These are phyloP conservation scores for Neonothopanus nambi DNA, from an alignment of 1,284 basidiomycete genomes.

Conservation along the genomic window DNA sequence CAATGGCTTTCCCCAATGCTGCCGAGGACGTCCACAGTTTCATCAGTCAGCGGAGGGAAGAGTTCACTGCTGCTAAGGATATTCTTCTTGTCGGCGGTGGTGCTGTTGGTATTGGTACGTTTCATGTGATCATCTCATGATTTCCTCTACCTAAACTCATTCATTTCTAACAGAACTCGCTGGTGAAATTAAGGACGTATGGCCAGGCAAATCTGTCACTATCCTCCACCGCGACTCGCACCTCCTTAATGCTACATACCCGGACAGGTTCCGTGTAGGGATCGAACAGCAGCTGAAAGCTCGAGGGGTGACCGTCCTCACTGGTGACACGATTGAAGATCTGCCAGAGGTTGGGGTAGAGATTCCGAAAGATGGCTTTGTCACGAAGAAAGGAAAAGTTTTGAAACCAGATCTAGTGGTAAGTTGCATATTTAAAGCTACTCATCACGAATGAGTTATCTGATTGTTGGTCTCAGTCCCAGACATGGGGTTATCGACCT, in stretches of 20 bases:
- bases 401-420: slow-evolving; percentile 62
- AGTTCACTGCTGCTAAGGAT: slow-evolving; percentile 47
- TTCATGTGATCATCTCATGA: neutral
- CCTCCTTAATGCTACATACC: slow-evolving; percentile 61
- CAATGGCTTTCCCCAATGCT: slow-evolving; percentile 45
- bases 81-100: slow-evolving; percentile 65
- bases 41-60: slow-evolving; percentile 43
- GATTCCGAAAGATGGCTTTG: slow-evolving; percentile 29
- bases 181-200: slow-evolving; percentile 57
- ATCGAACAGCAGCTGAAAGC: slow-evolving; percentile 41
- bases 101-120: slow-evolving; percentile 58
- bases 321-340: slow-evolving; percentile 56
- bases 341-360: slow-evolving; percentile 32
- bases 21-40: slow-evolving; percentile 39
- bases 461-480: slow-evolving; percentile 30
- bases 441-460: slow-evolving; percentile 23
- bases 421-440: slow-evolving; percentile 26
- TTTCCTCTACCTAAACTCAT: slow-evolving; percentile 10
- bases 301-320: slow-evolving; percentile 51
- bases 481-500: slow-evolving; percentile 47
- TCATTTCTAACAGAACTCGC: slow-evolving; percentile 59
- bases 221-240: slow-evolving; percentile 55
- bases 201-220: slow-evolving; percentile 61
- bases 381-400: slow-evolving; percentile 52
- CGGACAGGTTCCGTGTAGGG: slow-evolving; percentile 52